Base-by-base conservation (phyloP, 192 early-diverging fungal species). In the Haplosporangium gracile region DNA sequence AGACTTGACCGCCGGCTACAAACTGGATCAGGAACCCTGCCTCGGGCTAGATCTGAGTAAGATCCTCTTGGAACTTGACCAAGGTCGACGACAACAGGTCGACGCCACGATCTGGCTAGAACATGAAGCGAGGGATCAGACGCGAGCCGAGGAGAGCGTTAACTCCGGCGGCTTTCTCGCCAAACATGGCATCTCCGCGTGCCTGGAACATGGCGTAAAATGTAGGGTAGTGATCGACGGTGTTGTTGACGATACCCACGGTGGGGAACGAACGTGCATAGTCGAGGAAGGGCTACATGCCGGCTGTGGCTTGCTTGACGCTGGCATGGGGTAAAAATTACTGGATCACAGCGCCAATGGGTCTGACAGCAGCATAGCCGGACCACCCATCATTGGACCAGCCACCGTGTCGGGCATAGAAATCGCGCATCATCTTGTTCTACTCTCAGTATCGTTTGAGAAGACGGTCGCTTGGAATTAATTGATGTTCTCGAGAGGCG, bases 121-220 rank as follows among this genome's bases (percentile, higher is more conserved):
- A 90, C 8, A 38, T 75, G 43, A 45, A 47, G 1, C 74, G 82
- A 32, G 88, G 88, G 38, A 88, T 82, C 51, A 90, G 65, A 8
- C 88, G 82, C 8, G 88, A 88, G 32, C 85, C 82, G 1, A 90
- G 77, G 18, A 82, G 29, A 39, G 71, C 65, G 53, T 80, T 77
- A 55, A 49, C 32, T 2, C 89, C 87, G n/a, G 76, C 76, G 22
- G 47, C 51, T 3, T 29, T 75, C 8, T 60, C 68, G 38, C 42
- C 78, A 69, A 65, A 65, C 39, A 42, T n/a, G 5, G 55, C 57
- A 26, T 63, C 75, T 1, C 13, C 15, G 11, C 57, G 57, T 7
- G 57, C 36, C 16, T 55, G 76, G 70, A 79, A 72, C 9, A 72
- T 22, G 20, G 51, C 70, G 29, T 73, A 85, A 68, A 79, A 85